A percentile compares a stretch with the other conserved stretches of the same genome.
These are phyloP conservation scores for Hypoxylon fuscum DNA, from an alignment of 495 filamentous ascomycete genomes.

Conservation along the genomic window DNA sequence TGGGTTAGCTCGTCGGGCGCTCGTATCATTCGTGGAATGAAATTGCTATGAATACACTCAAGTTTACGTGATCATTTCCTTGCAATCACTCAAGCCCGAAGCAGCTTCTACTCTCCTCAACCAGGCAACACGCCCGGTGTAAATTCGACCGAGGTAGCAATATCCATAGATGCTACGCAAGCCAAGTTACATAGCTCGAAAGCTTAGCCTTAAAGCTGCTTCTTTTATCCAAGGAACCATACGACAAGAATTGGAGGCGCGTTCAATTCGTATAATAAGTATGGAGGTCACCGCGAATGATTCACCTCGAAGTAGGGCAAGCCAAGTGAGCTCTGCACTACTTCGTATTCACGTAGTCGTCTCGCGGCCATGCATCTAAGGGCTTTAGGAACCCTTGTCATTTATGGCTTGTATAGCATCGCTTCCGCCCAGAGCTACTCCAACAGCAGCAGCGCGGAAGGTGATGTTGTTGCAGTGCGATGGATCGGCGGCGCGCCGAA, in stretches of 20 bases:
- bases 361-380: slow-evolving; percentile 9
- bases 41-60: slow-evolving; percentile 2
- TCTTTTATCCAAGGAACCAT: slow-evolving; percentile 18
- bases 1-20: slow-evolving; percentile 1
- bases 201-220: slow-evolving; percentile 4
- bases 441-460: slow-evolving; percentile 19
- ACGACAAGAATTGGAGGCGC: slow-evolving; percentile 20
- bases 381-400: neutral
- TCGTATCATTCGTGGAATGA: slow-evolving; percentile 34
- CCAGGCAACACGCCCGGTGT: slow-evolving; percentile 28
- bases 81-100: slow-evolving; percentile 14
- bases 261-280: slow-evolving; percentile 14
- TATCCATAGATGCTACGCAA: slow-evolving; percentile 21
- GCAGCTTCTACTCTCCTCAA: slow-evolving; percentile 6
- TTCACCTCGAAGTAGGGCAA: slow-evolving; percentile 4
- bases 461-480: slow-evolving; percentile 38
- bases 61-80: slow-evolving; percentile 18
- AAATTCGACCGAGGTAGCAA: slow-evolving; percentile 38
- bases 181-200: slow-evolving; percentile 27
- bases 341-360: neutral
- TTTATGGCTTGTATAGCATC: slow-evolving; percentile 12
- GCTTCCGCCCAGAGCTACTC: slow-evolving; percentile 15
- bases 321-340: slow-evolving; percentile 5
- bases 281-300: neutral
- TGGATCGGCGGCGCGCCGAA: slow-evolving; percentile 52